These are phyloP conservation scores for Trichosporon sp. DNA, from an alignment of 1,284 basidiomycete genomes.

Conservation along the genomic window DNA sequence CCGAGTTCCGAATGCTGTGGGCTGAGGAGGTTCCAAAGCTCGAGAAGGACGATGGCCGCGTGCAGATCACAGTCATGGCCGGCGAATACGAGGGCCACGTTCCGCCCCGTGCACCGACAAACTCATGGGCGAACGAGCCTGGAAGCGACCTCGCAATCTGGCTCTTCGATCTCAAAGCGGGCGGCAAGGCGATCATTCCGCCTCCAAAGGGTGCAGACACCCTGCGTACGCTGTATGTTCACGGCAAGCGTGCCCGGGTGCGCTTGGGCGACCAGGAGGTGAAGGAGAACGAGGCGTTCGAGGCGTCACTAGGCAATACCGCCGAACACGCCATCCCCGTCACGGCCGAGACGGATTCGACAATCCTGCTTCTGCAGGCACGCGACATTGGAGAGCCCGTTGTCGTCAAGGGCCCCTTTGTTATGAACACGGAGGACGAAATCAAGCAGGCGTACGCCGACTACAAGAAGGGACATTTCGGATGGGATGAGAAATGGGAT, in stretches of 20 bases:
- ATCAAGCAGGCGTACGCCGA: constrained; percentile 27
- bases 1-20: constrained; percentile 32
- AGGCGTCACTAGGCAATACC: constrained; percentile 12
- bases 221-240: constrained; percentile 30
- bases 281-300: constrained; percentile 26
- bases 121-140: constrained; percentile 28
- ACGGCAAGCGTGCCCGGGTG: constrained; percentile 16
- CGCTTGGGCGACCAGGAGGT: not conserved
- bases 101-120: constrained; percentile 23
- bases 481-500: constrained; percentile 25
- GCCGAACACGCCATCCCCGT: constrained; percentile 5
- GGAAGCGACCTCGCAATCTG: constrained; percentile 29
- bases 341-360: constrained; percentile 1
- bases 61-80: constrained; percentile 25
- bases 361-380: constrained; percentile 32
- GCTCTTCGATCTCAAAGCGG: constrained; percentile 29
- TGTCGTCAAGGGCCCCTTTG: constrained; percentile 31
- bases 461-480: constrained; percentile 30
- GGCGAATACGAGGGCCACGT: constrained; percentile 28
- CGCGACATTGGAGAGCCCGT: constrained; percentile 29
- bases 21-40: constrained; percentile 26
- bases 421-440: constrained; percentile 32
- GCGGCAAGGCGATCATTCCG: constrained; percentile 27
- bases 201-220: constrained; percentile 24
- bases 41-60: constrained; percentile 23